A percentile compares a stretch with the other conserved stretches of the same genome.
Evolutionary conservation across 2,329 filamentous ascomycete genomes (phyloP).

Genomic region (Trichoderma gracile): DNA sequence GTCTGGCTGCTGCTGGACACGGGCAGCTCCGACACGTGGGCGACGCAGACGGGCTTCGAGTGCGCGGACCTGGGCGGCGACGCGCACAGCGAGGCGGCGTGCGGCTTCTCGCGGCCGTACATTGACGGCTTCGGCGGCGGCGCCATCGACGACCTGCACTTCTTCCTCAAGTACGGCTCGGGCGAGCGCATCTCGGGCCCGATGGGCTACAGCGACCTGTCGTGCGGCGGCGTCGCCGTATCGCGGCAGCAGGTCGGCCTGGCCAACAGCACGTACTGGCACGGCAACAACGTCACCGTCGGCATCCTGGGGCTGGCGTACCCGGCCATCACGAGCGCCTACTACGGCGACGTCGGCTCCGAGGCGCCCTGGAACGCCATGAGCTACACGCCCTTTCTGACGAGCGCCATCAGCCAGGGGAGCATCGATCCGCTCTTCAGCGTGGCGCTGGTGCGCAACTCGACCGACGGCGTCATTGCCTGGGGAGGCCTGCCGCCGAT

Average conservation of each 20-base stretch:
- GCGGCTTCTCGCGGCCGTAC: conserved; percentile 45
- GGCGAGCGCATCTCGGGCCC: conserved; percentile 50
- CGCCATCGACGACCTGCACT: conserved; percentile 45
- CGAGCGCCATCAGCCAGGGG: conserved; percentile 50
- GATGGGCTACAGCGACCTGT: conserved; percentile 50
- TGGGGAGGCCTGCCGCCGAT: conserved; percentile 50
- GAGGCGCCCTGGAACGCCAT: conserved; percentile 43
- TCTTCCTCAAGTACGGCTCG: conserved; percentile 50
- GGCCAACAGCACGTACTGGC: conserved; percentile 52
- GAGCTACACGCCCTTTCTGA: conserved; percentile 52
- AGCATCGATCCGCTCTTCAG: conserved; percentile 49
- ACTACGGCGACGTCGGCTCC: conserved; percentile 43
- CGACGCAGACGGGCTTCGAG: conserved; percentile 43
- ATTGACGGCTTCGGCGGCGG: conserved; percentile 45
- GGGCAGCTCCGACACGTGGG: conserved; percentile 56
- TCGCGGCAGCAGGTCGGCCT: conserved; percentile 50
- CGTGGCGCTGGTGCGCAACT: conserved; percentile 50
- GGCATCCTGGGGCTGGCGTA: conserved; percentile 55
- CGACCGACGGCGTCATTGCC: conserved; percentile 47
- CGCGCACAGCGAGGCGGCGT: conserved; percentile 37
- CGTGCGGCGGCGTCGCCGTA: conserved; percentile 48
- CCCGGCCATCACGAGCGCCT: conserved; percentile 52
- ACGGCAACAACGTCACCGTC: conserved; percentile 53
- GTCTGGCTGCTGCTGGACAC: conserved; percentile 52
- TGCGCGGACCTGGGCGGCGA: conserved; percentile 44